phyloP scores from a whole-genome alignment of 2,329 filamentous ascomycete species.

The Neofusicoccum sp. region DNA sequence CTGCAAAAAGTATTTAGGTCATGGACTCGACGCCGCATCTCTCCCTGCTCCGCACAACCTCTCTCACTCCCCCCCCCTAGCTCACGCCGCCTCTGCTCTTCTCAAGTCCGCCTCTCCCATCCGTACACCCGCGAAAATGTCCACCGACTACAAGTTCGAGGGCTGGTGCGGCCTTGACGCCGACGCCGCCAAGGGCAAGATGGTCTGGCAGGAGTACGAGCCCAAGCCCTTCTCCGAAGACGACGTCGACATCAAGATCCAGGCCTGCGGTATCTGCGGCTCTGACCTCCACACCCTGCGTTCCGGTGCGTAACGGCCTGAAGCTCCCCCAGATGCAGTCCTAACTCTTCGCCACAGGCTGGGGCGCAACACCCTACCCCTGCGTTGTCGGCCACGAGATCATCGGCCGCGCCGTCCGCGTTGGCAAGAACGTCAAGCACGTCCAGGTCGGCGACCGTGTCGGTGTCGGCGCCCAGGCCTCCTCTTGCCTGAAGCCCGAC shows the following conservation, averaged over 20 bases:
- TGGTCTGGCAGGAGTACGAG: conserved; percentile 53
- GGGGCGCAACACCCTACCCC: conserved; percentile 46
- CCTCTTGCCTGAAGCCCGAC: conserved; percentile 45
- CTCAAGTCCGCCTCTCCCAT: not conserved
- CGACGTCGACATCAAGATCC: conserved; percentile 42
- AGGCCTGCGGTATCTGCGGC: conserved; percentile 39
- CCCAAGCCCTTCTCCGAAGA: conserved; percentile 43
- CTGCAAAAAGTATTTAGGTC: not conserved
- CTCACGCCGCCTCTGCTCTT: not conserved
- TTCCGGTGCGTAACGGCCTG: not conserved
- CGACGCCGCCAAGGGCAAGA: conserved; percentile 51
- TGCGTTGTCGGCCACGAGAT: conserved; percentile 45
- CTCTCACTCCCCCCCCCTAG: not conserved
- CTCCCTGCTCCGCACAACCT: not conserved
- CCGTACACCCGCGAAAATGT: not conserved
- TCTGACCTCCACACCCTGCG: conserved; percentile 19
- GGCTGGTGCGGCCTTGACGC: conserved; percentile 57
- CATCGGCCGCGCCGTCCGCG: conserved; percentile 38
- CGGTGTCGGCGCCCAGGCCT: conserved; percentile 52
- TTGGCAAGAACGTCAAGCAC: conserved; percentile 35
- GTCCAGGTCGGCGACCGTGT: conserved; percentile 62
- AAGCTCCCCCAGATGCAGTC: too few relatives aligned
- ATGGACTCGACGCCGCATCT: not conserved
- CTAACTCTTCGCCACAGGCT: conserved; percentile 42
- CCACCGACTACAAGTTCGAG: conserved; percentile 51